Conservation (phyloP, 805 yeast species). For the Clavispora phyllophila region DNA sequence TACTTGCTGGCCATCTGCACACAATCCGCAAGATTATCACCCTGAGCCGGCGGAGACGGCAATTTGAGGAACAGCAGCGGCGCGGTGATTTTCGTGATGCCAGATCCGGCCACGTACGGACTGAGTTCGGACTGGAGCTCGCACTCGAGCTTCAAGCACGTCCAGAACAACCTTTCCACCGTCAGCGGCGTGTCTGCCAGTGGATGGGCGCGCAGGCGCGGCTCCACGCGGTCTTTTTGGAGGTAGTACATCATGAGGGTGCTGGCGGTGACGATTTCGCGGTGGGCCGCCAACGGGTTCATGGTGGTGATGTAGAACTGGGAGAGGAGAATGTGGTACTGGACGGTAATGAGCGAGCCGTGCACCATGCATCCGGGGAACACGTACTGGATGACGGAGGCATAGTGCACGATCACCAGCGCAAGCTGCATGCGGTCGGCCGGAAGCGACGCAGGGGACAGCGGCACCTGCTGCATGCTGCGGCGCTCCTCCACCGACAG, state of each 20-base stretch:
- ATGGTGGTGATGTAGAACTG: constrained; percentile 25
- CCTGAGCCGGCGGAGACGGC: constrained; percentile 20
- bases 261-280: constrained; percentile 21
- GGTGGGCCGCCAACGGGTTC: constrained; percentile 25
- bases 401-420: constrained; percentile 18
- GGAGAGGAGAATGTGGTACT: constrained; percentile 20
- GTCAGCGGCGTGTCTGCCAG: constrained; percentile 2
- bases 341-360: constrained; percentile 14
- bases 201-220: constrained; percentile 1
- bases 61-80: constrained; percentile 29
- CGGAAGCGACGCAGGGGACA: constrained; percentile 4
- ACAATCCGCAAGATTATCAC: constrained; percentile 19
- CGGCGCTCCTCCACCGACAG: constrained; percentile 25
- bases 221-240: constrained; percentile 8
- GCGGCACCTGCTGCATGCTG: neutral
- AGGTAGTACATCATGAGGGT: constrained; percentile 28
- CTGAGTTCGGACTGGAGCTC: constrained; percentile 31
- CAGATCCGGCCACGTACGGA: constrained; percentile 28
- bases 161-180: constrained; percentile 32
- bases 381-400: constrained; percentile 15
- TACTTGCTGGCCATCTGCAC: constrained; percentile 19
- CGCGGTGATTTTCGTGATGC: constrained; percentile 27
- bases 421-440: constrained; percentile 20
- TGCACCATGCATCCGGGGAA: constrained; percentile 18
- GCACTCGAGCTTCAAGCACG: constrained; percentile 33